phyloP scores from a whole-genome alignment of 164 flowering plant genomes.

The Santalum album region DNA sequence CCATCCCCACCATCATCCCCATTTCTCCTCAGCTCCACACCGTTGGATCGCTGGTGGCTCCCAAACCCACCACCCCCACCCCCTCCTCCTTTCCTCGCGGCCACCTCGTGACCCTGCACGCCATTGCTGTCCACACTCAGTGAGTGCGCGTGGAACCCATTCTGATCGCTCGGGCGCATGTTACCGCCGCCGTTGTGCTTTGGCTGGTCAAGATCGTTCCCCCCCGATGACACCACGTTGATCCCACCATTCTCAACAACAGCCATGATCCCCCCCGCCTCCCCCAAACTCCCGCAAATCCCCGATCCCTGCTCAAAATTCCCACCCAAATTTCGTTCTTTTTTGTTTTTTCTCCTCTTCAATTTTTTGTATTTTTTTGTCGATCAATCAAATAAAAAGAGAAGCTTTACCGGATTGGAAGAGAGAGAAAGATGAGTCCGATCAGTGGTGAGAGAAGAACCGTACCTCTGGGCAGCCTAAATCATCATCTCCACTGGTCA shows the following conservation, averaged over 20 bases:
- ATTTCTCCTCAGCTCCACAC: background rate
- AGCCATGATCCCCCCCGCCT: background rate
- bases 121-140: background rate
- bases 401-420: too few relatives aligned
- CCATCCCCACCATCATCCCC: constrained; percentile 6
- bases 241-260: background rate
- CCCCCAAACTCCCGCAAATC: background rate
- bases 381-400: too few relatives aligned
- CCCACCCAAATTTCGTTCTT: background rate
- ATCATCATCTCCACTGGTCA: background rate
- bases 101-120: background rate
- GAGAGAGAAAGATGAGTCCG: too few relatives aligned
- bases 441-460: too few relatives aligned
- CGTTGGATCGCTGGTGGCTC: constrained; percentile 1
- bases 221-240: background rate
- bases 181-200: background rate
- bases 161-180: background rate
- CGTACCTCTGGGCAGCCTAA: background rate
- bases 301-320: background rate
- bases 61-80: background rate
- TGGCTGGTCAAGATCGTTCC: background rate
- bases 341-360: background rate
- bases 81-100: background rate
- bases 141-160: background rate
- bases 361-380: too few relatives aligned